Evolutionary conservation across 768 basidiomycete species (phyloP).

Genomic region (Strobilomyces dryophilus): DNA sequence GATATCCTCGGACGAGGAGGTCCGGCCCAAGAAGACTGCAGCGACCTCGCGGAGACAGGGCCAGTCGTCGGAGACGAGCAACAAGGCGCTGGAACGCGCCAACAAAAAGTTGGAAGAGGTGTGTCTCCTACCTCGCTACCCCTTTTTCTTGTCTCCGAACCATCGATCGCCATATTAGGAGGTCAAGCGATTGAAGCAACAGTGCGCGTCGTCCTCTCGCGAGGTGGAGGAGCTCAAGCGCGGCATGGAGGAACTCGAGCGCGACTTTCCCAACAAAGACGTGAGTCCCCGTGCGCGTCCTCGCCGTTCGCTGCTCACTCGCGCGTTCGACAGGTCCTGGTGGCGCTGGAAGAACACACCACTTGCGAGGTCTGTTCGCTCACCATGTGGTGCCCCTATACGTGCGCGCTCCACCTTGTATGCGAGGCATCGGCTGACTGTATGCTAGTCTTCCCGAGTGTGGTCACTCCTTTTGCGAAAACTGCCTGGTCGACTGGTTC

Average conservation of each 20-base stretch:
- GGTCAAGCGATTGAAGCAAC: slow-evolving; percentile 9
- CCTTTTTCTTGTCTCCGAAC: not conserved
- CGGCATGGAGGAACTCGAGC: slow-evolving; percentile 19
- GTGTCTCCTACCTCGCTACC: slow-evolving; percentile 2
- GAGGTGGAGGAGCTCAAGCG: slow-evolving; percentile 23
- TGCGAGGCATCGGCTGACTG: not conserved
- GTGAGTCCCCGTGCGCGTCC: not conserved
- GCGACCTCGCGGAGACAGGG: slow-evolving; percentile 11
- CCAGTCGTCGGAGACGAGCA: slow-evolving; percentile 13
- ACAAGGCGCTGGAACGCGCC: slow-evolving; percentile 34
- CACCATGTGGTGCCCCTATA: slow-evolving; percentile 64
- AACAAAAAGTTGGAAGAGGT: slow-evolving; percentile 45
- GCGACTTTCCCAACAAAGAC: slow-evolving; percentile 3
- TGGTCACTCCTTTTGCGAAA: slow-evolving; percentile 66
- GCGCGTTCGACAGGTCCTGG: slow-evolving; percentile 32
- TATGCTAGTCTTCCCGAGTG: slow-evolving; percentile 53
- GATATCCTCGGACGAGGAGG: slow-evolving; percentile 56
- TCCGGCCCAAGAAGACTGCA: slow-evolving; percentile 2
- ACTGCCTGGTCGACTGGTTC: slow-evolving; percentile 57
- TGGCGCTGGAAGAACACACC: slow-evolving; percentile 48
- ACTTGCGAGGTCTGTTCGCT: slow-evolving; percentile 62
- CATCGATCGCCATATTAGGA: slow-evolving; percentile 11
- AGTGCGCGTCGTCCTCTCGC: slow-evolving; percentile 7
- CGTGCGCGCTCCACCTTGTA: slow-evolving; percentile 39
- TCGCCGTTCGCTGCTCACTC: not conserved